A percentile compares a stretch with the other conserved stretches of the same genome.
Conservation (phyloP, 352 stramenopile genomes). For the Globisporangium recalcitrans region DNA sequence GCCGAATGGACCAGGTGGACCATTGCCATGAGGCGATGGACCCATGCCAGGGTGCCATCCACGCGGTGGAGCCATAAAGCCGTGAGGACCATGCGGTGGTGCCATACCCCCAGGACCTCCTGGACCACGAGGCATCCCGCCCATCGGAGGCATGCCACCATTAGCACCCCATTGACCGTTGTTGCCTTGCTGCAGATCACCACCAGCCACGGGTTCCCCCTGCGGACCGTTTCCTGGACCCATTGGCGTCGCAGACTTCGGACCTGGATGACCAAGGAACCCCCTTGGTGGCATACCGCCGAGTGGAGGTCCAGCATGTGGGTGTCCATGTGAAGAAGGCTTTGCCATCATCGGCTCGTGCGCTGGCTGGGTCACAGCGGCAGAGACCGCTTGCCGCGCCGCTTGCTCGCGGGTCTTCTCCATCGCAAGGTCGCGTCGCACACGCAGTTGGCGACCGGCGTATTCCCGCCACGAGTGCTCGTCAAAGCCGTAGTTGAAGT, state of each 20-base stretch:
- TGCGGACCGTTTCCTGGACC: conserved; percentile 7
- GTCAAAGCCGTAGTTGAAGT: conserved; percentile 93
- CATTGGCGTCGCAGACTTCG: conserved; percentile 4
- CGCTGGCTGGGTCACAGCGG: conserved; percentile 37
- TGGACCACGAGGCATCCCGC: conserved; percentile 17
- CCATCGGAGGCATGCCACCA: conserved; percentile 17
- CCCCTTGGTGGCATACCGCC: conserved; percentile 25
- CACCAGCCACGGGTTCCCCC: not conserved
- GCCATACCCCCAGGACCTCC: conserved; percentile 18
- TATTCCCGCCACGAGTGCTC: conserved; percentile 87
- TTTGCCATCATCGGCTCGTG: conserved; percentile 18
- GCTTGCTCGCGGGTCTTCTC: conserved; percentile 79
- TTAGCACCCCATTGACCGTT: conserved; percentile 16
- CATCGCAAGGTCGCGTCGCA: conserved; percentile 63
- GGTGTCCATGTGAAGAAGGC: conserved; percentile 2
- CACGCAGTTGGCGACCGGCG: conserved; percentile 61
- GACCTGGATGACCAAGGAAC: conserved; percentile 7
- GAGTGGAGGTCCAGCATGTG: conserved; percentile 7
- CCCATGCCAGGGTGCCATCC: conserved; percentile 74
- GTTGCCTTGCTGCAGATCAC: conserved; percentile 11
- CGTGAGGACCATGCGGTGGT: conserved; percentile 15
- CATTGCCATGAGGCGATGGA: conserved; percentile 24
- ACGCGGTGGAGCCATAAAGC: conserved; percentile 56
- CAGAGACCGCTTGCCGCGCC: conserved; percentile 63
- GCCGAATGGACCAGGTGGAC: conserved; percentile 23